Conservation (phyloP, 768 basidiomycete species). For the Zangia roseola region DNA sequence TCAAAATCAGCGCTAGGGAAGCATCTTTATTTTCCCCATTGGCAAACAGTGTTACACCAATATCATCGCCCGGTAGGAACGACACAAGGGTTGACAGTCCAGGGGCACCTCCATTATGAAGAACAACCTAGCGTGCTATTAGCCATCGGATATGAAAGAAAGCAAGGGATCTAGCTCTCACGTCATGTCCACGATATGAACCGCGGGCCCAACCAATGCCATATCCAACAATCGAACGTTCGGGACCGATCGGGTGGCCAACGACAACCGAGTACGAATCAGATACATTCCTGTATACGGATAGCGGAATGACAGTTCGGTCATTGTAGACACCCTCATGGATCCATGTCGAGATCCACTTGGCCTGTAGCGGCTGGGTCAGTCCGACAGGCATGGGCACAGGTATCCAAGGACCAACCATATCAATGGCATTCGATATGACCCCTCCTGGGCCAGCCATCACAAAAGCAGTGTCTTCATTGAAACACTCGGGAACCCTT, state of each 20-base stretch:
- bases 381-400: background rate
- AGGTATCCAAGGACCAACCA: constrained; percentile 31
- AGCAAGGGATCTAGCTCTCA: constrained; percentile 13
- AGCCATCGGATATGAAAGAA: background rate
- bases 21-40: constrained; percentile 26
- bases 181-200: constrained; percentile 42
- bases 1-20: constrained; percentile 4
- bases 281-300: constrained; percentile 30
- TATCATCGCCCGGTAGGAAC: constrained; percentile 36
- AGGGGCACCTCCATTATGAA: constrained; percentile 34
- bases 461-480: constrained; percentile 22
- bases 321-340: constrained; percentile 33
- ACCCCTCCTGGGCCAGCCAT: constrained; percentile 42
- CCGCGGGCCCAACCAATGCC: constrained; percentile 41
- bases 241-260: constrained; percentile 6
- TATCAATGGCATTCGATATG: constrained; percentile 41
- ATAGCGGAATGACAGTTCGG: constrained; percentile 32
- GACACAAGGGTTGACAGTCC: constrained; percentile 32
- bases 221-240: constrained; percentile 35
- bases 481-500: constrained; percentile 33
- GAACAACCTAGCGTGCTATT: constrained; percentile 30
- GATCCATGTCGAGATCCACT: constrained; percentile 39
- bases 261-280: constrained; percentile 28
- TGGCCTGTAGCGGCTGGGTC: constrained; percentile 30
- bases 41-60: constrained; percentile 36